A percentile compares a stretch with the other conserved stretches of the same genome.
Conservation (phyloP, 257 asterid genomes). For the Thymus quinquecostatus region DNA sequence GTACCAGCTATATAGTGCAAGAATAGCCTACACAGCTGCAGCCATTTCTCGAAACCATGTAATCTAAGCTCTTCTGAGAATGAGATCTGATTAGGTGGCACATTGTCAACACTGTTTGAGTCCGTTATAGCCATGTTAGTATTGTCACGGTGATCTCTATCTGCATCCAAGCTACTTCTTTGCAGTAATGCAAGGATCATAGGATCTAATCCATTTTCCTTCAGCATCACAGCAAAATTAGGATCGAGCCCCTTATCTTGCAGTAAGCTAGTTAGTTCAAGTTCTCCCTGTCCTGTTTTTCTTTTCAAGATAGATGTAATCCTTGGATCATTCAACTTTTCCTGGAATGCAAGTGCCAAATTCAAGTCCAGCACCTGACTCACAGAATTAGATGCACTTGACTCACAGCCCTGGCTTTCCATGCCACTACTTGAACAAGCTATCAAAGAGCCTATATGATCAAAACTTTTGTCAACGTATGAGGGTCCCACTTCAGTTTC, state of each 20-base stretch:
- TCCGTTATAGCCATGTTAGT: slow-evolving; percentile 61
- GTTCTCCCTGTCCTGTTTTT: slow-evolving; percentile 80
- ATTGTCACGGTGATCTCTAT: slow-evolving; percentile 92
- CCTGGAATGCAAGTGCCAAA: slow-evolving; percentile 91
- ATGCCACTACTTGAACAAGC: slow-evolving; percentile 92
- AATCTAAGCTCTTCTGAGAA: slow-evolving; percentile 97
- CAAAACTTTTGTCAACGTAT: slow-evolving; percentile 67
- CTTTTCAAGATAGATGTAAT: slow-evolving; percentile 83
- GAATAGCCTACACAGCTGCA: slow-evolving; percentile 73
- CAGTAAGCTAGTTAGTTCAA: slow-evolving; percentile 79
- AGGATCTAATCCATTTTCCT: slow-evolving; percentile 98
- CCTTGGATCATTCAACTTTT: slow-evolving; percentile 88
- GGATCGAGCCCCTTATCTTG: slow-evolving; percentile 98
- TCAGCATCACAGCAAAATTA: slow-evolving; percentile 98
- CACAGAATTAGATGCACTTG: slow-evolving; percentile 82
- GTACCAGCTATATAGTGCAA: slow-evolving; percentile 89
- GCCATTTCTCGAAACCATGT: slow-evolving; percentile 91
- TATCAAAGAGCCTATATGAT: slow-evolving; percentile 66
- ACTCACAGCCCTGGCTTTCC: slow-evolving; percentile 93
- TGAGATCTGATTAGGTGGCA: slow-evolving; percentile 78
- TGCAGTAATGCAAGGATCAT: slow-evolving; percentile 97
- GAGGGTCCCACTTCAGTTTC: slow-evolving; percentile 94
- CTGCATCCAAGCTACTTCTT: slow-evolving; percentile 99
- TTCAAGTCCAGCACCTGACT: slow-evolving; percentile 86
- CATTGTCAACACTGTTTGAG: slow-evolving; percentile 64